phyloP scores from a whole-genome alignment of 176 grass and related monocot species.

The Raddia guianensis region DNA sequence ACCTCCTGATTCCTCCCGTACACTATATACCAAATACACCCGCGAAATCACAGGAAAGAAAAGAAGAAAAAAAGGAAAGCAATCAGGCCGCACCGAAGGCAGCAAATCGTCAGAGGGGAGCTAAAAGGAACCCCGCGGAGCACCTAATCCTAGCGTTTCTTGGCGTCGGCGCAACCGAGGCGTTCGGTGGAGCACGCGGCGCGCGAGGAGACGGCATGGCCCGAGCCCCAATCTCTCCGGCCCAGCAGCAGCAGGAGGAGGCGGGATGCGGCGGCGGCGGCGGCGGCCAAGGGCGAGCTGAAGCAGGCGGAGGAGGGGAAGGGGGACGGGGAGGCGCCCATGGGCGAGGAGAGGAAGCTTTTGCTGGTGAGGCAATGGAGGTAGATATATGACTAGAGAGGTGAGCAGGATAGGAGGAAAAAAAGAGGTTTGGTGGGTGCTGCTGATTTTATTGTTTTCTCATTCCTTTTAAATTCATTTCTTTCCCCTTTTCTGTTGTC shows the following conservation, averaged over 20 bases:
- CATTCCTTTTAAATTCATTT: constrained; percentile 3
- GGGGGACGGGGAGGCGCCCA: constrained; percentile 24
- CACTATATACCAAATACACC: constrained; percentile 33
- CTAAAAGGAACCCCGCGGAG: constrained; percentile 53
- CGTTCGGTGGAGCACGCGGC: constrained; percentile 47
- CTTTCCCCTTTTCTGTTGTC: background rate
- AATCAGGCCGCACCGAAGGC: background rate
- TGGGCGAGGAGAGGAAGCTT: constrained; percentile 46
- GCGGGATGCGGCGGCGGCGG: background rate
- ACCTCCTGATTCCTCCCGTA: constrained; percentile 39
- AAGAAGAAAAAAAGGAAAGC: background rate
- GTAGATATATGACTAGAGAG: constrained; percentile 39
- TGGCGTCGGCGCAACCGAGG: constrained; percentile 40
- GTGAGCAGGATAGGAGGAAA: constrained; percentile 10
- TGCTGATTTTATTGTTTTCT: constrained; percentile 40
- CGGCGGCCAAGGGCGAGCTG: background rate
- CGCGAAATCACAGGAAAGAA: constrained; percentile 29
- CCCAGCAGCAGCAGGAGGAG: background rate
- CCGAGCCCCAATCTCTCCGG: constrained; percentile 27
- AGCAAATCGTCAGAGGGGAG: constrained; percentile 44
- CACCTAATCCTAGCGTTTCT: constrained; percentile 54
- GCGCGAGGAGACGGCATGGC: constrained; percentile 28
- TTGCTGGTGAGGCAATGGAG: constrained; percentile 31
- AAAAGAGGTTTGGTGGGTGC: constrained; percentile 40
- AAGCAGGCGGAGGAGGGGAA: background rate